Conservation (phyloP, 106 monocot genomes). For the Dendrobium catenatum region DNA sequence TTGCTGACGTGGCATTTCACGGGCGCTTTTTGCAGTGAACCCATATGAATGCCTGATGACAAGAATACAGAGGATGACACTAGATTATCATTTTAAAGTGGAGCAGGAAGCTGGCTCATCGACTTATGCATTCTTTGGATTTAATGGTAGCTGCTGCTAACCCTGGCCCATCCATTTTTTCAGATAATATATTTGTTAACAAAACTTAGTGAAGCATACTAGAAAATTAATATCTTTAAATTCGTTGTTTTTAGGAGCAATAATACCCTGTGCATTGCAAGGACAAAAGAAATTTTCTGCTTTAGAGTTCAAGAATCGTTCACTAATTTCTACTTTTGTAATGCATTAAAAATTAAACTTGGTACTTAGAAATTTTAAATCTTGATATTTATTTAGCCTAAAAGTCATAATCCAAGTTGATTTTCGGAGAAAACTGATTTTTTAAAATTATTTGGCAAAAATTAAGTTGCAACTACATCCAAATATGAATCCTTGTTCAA, state of each 20-base stretch:
- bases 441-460: neutral
- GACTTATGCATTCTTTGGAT: slow-evolving; percentile 60
- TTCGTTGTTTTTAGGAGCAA: neutral
- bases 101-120: slow-evolving; percentile 73
- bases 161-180: neutral
- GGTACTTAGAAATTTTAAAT: neutral
- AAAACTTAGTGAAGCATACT: neutral
- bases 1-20: slow-evolving; percentile 54
- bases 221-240: neutral
- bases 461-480: neutral
- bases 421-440: neutral
- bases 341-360: neutral
- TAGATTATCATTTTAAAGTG: slow-evolving; percentile 77
- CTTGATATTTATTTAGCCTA: neutral
- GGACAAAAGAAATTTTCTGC: neutral
- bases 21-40: slow-evolving; percentile 78
- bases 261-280: neutral
- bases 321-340: no score
- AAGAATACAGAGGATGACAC: slow-evolving; percentile 62
- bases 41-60: slow-evolving; percentile 57
- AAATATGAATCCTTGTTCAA: neutral
- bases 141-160: slow-evolving; percentile 42
- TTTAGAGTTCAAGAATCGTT: neutral
- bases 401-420: neutral
- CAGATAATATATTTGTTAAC: neutral